phyloP scores from a whole-genome alignment of 2,329 filamentous ascomycete species.

The Metarhizium anisopliae region DNA sequence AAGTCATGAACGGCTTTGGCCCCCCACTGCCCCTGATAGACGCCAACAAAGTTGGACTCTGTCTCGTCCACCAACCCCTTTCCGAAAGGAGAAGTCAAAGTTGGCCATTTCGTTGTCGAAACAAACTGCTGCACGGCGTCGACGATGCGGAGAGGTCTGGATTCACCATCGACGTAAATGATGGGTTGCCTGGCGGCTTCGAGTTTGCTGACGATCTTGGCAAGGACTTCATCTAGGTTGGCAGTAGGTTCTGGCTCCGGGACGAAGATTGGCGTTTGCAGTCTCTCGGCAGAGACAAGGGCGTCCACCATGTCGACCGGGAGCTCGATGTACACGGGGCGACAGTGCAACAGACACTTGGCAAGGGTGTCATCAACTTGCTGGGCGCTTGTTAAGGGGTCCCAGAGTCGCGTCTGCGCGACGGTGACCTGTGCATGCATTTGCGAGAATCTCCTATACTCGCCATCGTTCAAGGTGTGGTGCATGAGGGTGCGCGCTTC shows the following conservation, averaged over 20 bases:
- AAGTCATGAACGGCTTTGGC: conserved; percentile 24
- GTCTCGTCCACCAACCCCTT: conserved; percentile 42
- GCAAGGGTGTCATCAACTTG: conserved; percentile 26
- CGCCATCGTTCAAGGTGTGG: conserved; percentile 47
- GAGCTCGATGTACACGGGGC: conserved; percentile 48
- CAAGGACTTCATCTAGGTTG: conserved; percentile 19
- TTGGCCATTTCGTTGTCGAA: conserved; percentile 34
- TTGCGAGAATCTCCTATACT: conserved; percentile 40
- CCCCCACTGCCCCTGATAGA: conserved; percentile 36
- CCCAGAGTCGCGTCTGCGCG: conserved; percentile 33
- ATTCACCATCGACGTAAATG: conserved; percentile 44
- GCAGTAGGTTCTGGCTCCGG: conserved; percentile 4
- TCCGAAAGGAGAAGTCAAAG: conserved; percentile 36
- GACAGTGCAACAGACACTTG: conserved; percentile 39
- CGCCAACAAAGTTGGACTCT: conserved; percentile 36
- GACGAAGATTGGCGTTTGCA: conserved; percentile 11
- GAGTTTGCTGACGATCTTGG: conserved; percentile 29
- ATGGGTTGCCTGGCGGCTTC: conserved; percentile 35
- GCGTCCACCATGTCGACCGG: conserved; percentile 42
- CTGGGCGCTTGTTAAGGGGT: conserved; percentile 33
- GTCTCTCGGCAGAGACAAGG: conserved; percentile 20
- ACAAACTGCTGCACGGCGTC: conserved; percentile 33
- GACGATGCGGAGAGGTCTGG: conserved; percentile 30
- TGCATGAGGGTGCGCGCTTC: conserved; percentile 35
- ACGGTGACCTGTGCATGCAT: conserved; percentile 41